Base-by-base conservation (phyloP, 2,329 filamentous ascomycete species). In the Neospermospora avenae region DNA sequence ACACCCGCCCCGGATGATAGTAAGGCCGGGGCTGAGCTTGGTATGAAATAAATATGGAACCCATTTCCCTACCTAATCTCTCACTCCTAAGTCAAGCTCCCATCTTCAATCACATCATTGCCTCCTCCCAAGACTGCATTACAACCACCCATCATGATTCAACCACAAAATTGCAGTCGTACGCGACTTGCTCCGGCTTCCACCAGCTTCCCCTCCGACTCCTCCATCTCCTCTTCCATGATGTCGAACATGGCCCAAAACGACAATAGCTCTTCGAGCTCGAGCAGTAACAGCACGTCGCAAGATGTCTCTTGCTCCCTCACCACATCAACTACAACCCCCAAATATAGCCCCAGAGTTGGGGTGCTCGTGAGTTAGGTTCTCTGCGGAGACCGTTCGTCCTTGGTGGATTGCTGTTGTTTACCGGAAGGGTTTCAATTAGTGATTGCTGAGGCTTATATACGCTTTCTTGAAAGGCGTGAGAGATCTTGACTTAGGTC, bases 361-460 rank as follows among this genome's bases (percentile, higher is more conserved):
- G 69, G 69, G 70, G 69, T 71, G 63, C 64, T 55, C 48, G 57
- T 62, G 63, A 71, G 68, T 66, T 72, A 68, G 56, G 60, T 69
- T 16, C 65, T 63, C 60, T 59, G 51, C 55, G 55, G 22, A 37
- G 35, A 52, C 53, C 34, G 28, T 34, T 31, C 10, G 28, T 22
- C 28, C 46, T 51, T 35, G 28, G 46, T 48, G 28, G 46, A 42
- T 44, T 57, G 65, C 63, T 64, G 64, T 68, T 64, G 64, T 63
- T 70, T 63, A 65, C 68, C 28, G 28, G 28, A 31, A 31, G 28
- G 28, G 28, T 31, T 6, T 31, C 28, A 31, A 31, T 31, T n/a
- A 4, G 39, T n/a, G 39, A 22, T 63, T 64, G 65, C 53, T 58
- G 60, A 67, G 64, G 63, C 48, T 48, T 60, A 66, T 65, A 64